Conservation (phyloP, 2,329 filamentous ascomycete genomes). For the Elsinoe arachidis region DNA sequence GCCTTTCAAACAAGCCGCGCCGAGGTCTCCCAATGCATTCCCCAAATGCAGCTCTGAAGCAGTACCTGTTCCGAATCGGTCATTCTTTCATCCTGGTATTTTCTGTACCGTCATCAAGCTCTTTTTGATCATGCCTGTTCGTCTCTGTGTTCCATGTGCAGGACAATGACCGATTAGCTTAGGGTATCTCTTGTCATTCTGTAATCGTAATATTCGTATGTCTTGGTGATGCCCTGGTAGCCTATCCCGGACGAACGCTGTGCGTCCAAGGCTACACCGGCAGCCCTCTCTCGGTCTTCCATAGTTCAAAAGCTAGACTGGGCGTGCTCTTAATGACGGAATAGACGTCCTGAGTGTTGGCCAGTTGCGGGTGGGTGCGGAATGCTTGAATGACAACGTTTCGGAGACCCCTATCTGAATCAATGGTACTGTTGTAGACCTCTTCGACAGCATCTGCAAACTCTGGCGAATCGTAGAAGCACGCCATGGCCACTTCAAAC, state of each 20-base stretch:
- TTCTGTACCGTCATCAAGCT: background rate
- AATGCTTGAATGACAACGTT: conserved; percentile 42
- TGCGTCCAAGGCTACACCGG: conserved; percentile 24
- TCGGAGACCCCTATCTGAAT: conserved; percentile 41
- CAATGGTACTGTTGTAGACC: conserved; percentile 42
- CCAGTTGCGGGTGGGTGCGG: conserved; percentile 37
- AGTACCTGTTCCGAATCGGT: background rate
- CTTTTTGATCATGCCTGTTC: background rate
- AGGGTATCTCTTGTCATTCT: conserved; percentile 1
- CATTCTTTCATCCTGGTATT: background rate
- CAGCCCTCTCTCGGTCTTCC: conserved; percentile 39
- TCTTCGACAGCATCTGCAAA: conserved; percentile 41
- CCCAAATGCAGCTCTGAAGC: background rate
- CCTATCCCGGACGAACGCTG: background rate
- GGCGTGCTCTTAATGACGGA: conserved; percentile 37
- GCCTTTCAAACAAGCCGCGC: background rate
- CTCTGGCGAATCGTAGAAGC: conserved; percentile 37
- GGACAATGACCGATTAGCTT: background rate
- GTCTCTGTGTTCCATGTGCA: background rate
- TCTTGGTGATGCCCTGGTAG: background rate
- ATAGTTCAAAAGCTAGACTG: conserved; percentile 40
- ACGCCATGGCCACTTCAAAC: conserved; percentile 37
- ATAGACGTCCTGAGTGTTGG: conserved; percentile 38
- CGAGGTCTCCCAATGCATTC: background rate
- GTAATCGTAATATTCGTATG: background rate